Evolutionary conservation across 2,329 filamentous ascomycete genomes (phyloP).

Genomic region (Ascochyta rabiei): DNA sequence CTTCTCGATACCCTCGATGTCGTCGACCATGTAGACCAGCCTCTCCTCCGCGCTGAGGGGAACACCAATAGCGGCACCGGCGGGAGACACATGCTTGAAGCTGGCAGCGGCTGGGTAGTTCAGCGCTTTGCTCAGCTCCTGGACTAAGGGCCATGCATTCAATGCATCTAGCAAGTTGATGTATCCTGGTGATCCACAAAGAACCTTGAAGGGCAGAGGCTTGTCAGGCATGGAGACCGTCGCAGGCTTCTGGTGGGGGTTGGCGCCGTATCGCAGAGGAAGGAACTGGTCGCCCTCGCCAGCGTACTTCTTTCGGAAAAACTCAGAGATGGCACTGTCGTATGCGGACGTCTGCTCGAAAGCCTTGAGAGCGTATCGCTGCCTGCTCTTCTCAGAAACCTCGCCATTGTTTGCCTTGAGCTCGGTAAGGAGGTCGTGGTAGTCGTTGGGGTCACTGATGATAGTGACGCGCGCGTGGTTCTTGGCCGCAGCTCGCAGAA

Average conservation of each 20-base stretch:
- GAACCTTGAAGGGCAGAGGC: slow-evolving; percentile 90
- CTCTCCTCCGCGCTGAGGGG: slow-evolving; percentile 85
- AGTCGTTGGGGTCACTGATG: slow-evolving; percentile 91
- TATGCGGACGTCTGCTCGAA: slow-evolving; percentile 99
- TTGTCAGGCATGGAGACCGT: slow-evolving; percentile 77
- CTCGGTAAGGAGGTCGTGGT: slow-evolving; percentile 91
- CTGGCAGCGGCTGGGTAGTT: slow-evolving; percentile 89
- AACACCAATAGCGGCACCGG: slow-evolving; percentile 91
- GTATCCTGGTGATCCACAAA: slow-evolving; percentile 88
- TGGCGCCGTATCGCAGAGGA: slow-evolving; percentile 89
- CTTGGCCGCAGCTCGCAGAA: slow-evolving; percentile 95
- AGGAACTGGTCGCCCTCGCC: slow-evolving; percentile 82
- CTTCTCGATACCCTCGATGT: slow-evolving; percentile 85
- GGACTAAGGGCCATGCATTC: slow-evolving; percentile 96
- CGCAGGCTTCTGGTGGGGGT: slow-evolving; percentile 98
- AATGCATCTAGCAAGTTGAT: slow-evolving; percentile 96
- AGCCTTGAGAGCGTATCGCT: slow-evolving; percentile 92
- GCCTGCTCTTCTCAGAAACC: slow-evolving; percentile 82
- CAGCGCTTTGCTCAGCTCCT: slow-evolving; percentile 90
- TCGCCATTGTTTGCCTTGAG: slow-evolving; percentile 80
- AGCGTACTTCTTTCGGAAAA: slow-evolving; percentile 97
- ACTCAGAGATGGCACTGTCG: slow-evolving; percentile 90
- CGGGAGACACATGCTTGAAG: slow-evolving; percentile 97
- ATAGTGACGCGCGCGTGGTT: slow-evolving; percentile 97
- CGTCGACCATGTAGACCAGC: slow-evolving; percentile 98